These are phyloP conservation scores for Mycena epipterygia DNA, from an alignment of 768 basidiomycete species.

Conservation along the genomic window DNA sequence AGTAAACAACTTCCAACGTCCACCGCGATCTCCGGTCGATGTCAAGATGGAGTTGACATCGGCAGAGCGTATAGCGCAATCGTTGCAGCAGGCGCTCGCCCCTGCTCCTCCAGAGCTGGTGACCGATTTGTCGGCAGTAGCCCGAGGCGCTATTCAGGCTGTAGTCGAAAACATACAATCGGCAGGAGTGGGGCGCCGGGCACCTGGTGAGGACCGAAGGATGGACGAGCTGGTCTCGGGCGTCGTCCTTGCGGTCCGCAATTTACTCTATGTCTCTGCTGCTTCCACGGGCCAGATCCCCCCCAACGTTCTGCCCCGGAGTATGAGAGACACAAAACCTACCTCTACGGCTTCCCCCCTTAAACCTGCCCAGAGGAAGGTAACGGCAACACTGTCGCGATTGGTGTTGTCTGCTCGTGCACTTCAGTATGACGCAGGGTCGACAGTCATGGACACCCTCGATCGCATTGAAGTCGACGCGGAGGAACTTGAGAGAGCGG, in stretches of 20 bases:
- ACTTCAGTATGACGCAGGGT: constrained; percentile 84
- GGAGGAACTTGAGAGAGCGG: constrained; percentile 79
- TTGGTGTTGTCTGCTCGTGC: constrained; percentile 93
- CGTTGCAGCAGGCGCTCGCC: constrained; percentile 70
- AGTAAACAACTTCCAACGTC: constrained; percentile 29
- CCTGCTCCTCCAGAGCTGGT: constrained; percentile 71
- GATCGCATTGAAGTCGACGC: constrained; percentile 83
- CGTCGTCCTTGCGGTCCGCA: constrained; percentile 81
- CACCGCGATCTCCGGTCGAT: constrained; percentile 26
- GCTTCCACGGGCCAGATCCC: constrained; percentile 74
- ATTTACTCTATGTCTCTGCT: constrained; percentile 79
- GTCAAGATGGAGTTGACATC: constrained; percentile 67
- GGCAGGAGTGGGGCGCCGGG: constrained; percentile 56
- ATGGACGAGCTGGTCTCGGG: constrained; percentile 75
- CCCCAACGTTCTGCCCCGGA: constrained; percentile 63
- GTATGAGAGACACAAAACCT: constrained; percentile 59
- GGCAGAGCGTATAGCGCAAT: constrained; percentile 76
- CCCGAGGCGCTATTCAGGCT: constrained; percentile 71
- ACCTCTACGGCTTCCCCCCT: constrained; percentile 66
- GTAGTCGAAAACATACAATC: constrained; percentile 73
- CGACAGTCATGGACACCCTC: constrained; percentile 71
- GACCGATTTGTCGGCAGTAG: constrained; percentile 71
- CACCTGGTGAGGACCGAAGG: constrained; percentile 64
- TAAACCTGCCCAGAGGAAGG: constrained; percentile 86
- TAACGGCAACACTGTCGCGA: constrained; percentile 91